Evolutionary conservation across 805 yeast species (phyloP).

Genomic region (Spathaspora passalidarum): DNA sequence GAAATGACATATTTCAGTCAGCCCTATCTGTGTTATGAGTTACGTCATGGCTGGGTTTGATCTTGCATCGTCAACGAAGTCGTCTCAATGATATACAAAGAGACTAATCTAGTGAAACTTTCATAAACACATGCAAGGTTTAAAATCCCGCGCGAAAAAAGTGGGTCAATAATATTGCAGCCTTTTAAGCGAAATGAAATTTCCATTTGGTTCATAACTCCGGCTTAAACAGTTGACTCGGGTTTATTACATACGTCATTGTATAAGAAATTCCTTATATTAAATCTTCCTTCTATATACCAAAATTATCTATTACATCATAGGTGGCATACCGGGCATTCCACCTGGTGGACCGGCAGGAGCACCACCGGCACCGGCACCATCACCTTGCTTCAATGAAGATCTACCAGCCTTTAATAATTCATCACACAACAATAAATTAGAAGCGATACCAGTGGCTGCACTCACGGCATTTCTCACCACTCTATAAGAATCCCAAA

Average conservation of each 20-base stretch:
- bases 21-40: no score
- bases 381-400: conserved; percentile 65
- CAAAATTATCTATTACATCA: background rate
- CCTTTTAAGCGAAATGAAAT: no score
- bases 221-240: background rate
- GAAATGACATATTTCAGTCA: no score
- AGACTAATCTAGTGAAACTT: no score
- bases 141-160: no score
- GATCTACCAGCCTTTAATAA: conserved; percentile 95
- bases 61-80: no score
- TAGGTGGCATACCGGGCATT: conserved; percentile 3
- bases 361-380: conserved; percentile 17
- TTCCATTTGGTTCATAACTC: no score
- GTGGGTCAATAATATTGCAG: no score
- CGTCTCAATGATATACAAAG: no score
- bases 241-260: no score
- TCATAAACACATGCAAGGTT: no score
- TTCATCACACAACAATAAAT: conserved; percentile 91
- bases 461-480: conserved; percentile 88
- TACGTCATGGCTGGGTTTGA: no score
- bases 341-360: conserved; percentile 14
- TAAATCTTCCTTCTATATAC: background rate
- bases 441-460: conserved; percentile 92
- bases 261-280: background rate
- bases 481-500: conserved; percentile 96